Evolutionary conservation across 2,329 filamentous ascomycete species (phyloP).

Genomic region (Claviceps sp.): DNA sequence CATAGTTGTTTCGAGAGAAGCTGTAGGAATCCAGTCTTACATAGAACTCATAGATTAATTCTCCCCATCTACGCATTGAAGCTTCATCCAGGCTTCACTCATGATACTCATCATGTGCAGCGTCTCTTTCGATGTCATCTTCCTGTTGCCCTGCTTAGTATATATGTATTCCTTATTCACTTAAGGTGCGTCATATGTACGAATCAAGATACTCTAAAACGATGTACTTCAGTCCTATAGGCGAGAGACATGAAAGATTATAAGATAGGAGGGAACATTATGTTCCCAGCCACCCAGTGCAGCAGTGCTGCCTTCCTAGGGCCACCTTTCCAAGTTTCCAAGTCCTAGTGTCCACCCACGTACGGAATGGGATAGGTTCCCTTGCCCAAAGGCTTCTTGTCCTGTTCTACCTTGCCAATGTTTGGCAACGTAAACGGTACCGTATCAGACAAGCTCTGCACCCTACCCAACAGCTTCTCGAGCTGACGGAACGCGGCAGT

Average conservation of each 20-base stretch:
- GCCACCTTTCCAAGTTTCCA: too few species aligned
- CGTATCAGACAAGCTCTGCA: conserved; percentile 37
- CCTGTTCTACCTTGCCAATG: conserved; percentile 10
- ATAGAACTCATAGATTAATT: neutral
- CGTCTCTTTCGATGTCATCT: too few species aligned
- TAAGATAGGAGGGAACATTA: too few species aligned
- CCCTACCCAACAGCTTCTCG: conserved; percentile 61
- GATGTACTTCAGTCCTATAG: too few species aligned
- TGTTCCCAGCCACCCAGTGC: too few species aligned
- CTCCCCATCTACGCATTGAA: neutral
- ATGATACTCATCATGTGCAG: neutral
- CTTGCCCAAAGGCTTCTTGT: conserved; percentile 10
- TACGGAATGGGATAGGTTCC: conserved; percentile 12
- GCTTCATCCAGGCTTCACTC: neutral
- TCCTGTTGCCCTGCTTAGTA: neutral
- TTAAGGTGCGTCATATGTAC: neutral
- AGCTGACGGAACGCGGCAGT: conserved; percentile 56
- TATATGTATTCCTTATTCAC: neutral
- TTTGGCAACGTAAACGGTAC: conserved; percentile 21
- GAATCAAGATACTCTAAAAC: too few species aligned
- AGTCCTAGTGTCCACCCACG: conserved; percentile 1
- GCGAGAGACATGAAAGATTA: too few species aligned
- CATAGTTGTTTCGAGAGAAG: neutral
- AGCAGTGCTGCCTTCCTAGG: too few species aligned
- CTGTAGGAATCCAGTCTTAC: too few species aligned